Evolutionary conservation across 2,329 filamentous ascomycete genomes (phyloP).

Genomic region (Fusarium decemcellulare): DNA sequence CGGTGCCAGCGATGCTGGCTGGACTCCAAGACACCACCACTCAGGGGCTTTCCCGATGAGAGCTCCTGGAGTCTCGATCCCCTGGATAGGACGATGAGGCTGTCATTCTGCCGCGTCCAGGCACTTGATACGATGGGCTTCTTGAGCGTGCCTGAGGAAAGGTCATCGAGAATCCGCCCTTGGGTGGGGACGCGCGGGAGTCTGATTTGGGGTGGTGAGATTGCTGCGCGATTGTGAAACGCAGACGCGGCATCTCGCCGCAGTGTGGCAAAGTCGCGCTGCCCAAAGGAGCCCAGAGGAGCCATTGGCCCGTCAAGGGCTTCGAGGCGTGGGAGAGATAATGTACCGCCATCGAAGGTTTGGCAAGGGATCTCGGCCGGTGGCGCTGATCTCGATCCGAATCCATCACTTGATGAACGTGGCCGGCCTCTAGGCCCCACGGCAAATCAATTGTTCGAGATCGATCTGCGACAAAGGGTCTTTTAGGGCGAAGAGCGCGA

Average conservation of each 20-base stretch:
- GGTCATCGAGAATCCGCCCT: conserved; percentile 6
- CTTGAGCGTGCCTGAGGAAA: conserved; percentile 6
- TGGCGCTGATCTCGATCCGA: conserved; percentile 44
- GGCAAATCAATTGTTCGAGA: conserved; percentile 25
- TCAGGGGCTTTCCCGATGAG: conserved; percentile 3
- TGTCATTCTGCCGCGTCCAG: conserved; percentile 3
- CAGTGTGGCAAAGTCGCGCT: conserved; percentile 7
- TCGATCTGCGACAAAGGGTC: conserved; percentile 29
- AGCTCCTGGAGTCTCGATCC: conserved; percentile 20
- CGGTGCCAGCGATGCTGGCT: not conserved
- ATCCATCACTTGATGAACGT: conserved; percentile 30
- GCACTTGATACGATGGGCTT: conserved; percentile 8
- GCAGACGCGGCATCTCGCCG: conserved; percentile 25
- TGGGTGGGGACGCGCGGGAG: not conserved
- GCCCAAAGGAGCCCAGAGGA: not conserved
- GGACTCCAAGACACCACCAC: not conserved
- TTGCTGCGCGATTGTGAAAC: conserved; percentile 14
- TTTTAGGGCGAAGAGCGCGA: conserved; percentile 3
- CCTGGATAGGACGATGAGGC: conserved; percentile 20
- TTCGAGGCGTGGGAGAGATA: conserved; percentile 13
- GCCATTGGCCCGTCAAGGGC: not conserved
- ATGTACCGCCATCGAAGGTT: conserved; percentile 37
- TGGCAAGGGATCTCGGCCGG: conserved; percentile 39
- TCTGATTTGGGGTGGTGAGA: conserved; percentile 6
- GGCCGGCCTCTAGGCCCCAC: conserved; percentile 4